phyloP scores from a whole-genome alignment of 1,139 yeast species.

The Candida frijolesensis region DNA sequence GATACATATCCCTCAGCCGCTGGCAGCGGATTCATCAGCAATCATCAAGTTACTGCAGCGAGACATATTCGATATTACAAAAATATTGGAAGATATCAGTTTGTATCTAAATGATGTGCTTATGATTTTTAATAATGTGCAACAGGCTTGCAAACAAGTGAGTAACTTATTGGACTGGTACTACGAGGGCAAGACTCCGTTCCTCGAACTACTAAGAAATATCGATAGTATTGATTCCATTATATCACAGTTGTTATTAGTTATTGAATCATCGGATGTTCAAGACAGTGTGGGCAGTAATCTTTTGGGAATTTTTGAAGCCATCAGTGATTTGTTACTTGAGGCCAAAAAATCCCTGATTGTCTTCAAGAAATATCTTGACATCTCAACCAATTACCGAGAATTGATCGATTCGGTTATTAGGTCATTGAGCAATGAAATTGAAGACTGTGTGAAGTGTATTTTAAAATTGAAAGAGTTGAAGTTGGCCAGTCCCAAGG shows the following conservation, averaged over 20 bases:
- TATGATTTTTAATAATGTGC: conserved; percentile 19
- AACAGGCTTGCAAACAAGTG: conserved; percentile 9
- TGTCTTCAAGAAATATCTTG: conserved; percentile 46
- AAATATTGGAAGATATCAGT: conserved; percentile 34
- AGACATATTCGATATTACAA: conserved; percentile 34
- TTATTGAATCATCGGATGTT: conserved; percentile 29
- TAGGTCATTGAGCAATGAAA: conserved; percentile 51
- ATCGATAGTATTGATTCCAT: conserved; percentile 50
- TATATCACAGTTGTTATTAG: conserved; percentile 39
- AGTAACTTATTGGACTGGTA: conserved; percentile 41
- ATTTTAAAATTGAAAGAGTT: conserved; percentile 42
- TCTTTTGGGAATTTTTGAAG: conserved; percentile 30
- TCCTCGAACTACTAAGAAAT: conserved; percentile 38
- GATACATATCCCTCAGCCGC: conserved; percentile 22
- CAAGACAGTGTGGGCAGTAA: conserved; percentile 10
- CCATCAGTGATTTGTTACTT: conserved; percentile 40
- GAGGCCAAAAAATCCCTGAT: conserved; percentile 41
- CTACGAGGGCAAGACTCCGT: conserved; percentile 47
- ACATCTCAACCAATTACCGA: conserved; percentile 56
- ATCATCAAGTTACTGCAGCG: conserved; percentile 26
- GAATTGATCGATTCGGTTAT: conserved; percentile 59
- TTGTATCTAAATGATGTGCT: conserved; percentile 27
- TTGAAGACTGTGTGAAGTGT: conserved; percentile 46
- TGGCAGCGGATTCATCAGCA: not conserved
- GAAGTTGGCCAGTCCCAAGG: conserved; percentile 43